Evolutionary conservation across 2,329 filamentous ascomycete genomes (phyloP), one percentile per base, ranked within the genome.

Genomic region (Berkeleyomyces rouxiae): DNA sequence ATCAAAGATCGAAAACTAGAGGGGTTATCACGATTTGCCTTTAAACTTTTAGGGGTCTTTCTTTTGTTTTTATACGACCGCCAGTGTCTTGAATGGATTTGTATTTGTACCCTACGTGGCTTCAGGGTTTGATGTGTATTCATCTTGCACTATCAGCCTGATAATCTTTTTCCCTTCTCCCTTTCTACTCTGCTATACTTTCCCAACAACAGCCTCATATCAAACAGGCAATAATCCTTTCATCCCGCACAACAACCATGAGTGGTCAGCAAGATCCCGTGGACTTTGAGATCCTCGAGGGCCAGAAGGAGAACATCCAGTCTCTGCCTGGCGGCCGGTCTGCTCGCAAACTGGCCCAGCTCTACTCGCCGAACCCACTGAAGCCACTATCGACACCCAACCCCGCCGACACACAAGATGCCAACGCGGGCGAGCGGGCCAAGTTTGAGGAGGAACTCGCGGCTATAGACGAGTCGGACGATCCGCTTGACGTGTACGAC

Each of bases 231-330:
- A 23, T 23, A 23, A 23, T 23, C 23, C 23, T 23, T 23, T 2
- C 23, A 23, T 23, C 31, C 31, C 51, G 9, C 51, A 55, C 36
- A 55, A 31, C 3, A 49, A 73, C 69, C 69, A 83, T 83, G 76
- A 75, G 76, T 66, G 68, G 68, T 44, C 73, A 75, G 65, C 74
- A 75, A 65, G 81, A 85, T 67, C 73, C 83, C 46, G 82, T 86
- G 71, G 76, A 84, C 75, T 97, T 99, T 76, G 88, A 95, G 69
- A 82, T 96, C 66, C 96, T 99, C 74, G 93, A 99, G 76, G 83
- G 82, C 57, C 91, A 96, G 69, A 99, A 99, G 75, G 93, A 99
- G 76, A 99, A 99, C 74, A 96, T 99, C 63, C 91, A 96, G 74
- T 85, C 90, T 31, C 80, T 99, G 10, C 91, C 92, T 13, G 87